These are phyloP conservation scores for Hippophae gyantsensis DNA, from an alignment of 306 rosid genomes.

Conservation along the genomic window DNA sequence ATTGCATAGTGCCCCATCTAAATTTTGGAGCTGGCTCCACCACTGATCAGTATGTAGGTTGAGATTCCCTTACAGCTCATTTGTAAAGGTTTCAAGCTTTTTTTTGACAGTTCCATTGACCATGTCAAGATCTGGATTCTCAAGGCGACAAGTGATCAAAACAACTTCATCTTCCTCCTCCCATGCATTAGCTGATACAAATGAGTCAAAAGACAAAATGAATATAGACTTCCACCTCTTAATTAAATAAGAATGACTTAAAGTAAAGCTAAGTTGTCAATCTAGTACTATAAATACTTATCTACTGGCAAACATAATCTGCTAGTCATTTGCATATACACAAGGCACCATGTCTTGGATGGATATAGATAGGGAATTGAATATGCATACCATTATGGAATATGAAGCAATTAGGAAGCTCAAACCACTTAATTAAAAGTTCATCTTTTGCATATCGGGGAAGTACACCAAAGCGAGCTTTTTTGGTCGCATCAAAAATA, in stretches of 20 bases:
- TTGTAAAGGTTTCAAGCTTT: conserved; percentile 57
- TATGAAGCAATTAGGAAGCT: conserved; percentile 94
- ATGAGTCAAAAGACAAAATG: conserved; percentile 11
- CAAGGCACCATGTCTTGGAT: neutral
- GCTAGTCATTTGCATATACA: conserved; percentile 2
- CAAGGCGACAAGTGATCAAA: conserved; percentile 72
- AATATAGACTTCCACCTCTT: neutral
- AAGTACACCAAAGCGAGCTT: conserved; percentile 85
- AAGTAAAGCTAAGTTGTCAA: neutral
- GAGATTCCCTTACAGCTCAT: conserved; percentile 57
- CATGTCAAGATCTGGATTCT: conserved; percentile 63
- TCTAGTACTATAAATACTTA: neutral
- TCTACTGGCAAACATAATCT: neutral
- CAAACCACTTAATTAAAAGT: conserved; percentile 74
- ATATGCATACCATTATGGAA: conserved; percentile 70
- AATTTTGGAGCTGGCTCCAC: too few relatives aligned
- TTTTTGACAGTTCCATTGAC: conserved; percentile 56
- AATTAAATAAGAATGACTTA: neutral
- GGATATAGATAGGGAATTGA: neutral
- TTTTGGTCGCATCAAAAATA: conserved; percentile 73
- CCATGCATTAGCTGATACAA: conserved; percentile 80
- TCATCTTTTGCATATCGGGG: conserved; percentile 92
- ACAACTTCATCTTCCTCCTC: conserved; percentile 97
- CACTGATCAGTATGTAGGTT: neutral
- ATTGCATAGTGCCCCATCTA: too few relatives aligned